A percentile compares a stretch with the other conserved stretches of the same genome.
These are phyloP conservation scores for Mantamonas sphyraenae DNA, from an alignment of 78 protist genomes.

Conservation along the genomic window DNA sequence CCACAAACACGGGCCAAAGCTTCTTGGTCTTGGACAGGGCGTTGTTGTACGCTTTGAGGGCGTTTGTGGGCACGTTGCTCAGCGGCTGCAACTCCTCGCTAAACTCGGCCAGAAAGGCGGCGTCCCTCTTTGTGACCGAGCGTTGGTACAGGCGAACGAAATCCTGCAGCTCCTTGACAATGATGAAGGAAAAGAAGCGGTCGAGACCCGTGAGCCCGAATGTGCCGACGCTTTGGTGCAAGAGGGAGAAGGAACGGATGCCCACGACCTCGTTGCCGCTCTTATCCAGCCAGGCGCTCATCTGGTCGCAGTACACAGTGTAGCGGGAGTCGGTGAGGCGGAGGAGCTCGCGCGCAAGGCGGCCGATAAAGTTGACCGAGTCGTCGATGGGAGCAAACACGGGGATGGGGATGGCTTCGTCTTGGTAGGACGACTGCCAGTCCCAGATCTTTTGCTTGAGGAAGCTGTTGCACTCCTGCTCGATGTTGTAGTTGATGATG, in stretches of 20 bases:
- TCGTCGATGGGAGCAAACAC: conserved; percentile 32
- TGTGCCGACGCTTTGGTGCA: conserved; percentile 47
- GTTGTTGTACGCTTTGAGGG: conserved; percentile 22
- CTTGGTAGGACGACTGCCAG: conserved; percentile 74
- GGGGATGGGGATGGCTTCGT: conserved; percentile 80
- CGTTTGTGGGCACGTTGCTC: not conserved
- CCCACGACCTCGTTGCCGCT: conserved; percentile 59
- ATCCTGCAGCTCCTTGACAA: conserved; percentile 59
- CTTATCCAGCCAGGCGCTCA: conserved; percentile 57
- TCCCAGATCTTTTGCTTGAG: conserved; percentile 66
- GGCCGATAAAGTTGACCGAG: conserved; percentile 79
- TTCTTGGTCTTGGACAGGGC: conserved; percentile 30
- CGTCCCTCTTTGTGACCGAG: not conserved
- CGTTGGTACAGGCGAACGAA: conserved; percentile 1
- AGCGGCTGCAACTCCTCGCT: not conserved
- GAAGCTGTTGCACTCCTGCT: conserved; percentile 65
- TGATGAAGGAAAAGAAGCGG: conserved; percentile 61
- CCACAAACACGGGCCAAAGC: conserved; percentile 32
- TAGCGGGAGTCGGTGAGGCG: conserved; percentile 52
- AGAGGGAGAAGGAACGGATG: conserved; percentile 27
- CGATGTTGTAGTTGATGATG: conserved; percentile 84
- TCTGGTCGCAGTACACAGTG: conserved; percentile 45
- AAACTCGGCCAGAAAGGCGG: not conserved
- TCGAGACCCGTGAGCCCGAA: conserved; percentile 76
- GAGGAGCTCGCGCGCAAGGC: conserved; percentile 71